phyloP scores from a whole-genome alignment of 2,329 filamentous ascomycete species.

The Pseudogymnoascus sp. region DNA sequence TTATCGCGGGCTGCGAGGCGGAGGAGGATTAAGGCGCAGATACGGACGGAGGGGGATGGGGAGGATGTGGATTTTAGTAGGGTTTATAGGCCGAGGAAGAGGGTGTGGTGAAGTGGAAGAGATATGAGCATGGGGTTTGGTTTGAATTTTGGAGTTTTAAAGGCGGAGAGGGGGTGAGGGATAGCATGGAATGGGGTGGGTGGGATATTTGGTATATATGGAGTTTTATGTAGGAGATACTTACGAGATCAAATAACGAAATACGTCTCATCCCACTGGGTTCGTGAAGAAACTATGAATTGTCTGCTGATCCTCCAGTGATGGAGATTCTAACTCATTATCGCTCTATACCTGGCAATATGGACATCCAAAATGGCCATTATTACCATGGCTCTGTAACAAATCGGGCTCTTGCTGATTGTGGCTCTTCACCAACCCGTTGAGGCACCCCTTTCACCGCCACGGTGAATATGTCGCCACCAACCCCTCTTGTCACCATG shows the following conservation, averaged over 20 bases:
- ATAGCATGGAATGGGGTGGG: neutral
- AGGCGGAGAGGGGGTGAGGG: neutral
- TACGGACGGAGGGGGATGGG: neutral
- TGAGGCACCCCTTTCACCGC: no score
- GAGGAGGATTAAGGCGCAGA: conserved; percentile 2
- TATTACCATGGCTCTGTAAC: neutral
- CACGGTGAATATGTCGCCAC: neutral
- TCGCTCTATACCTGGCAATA: neutral
- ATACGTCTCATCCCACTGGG: neutral
- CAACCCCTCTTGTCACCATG: neutral
- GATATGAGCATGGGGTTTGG: neutral
- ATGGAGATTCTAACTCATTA: no score
- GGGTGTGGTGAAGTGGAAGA: neutral
- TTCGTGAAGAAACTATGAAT: neutral
- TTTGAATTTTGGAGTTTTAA: neutral
- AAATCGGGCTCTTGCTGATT: neutral
- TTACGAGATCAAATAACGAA: neutral
- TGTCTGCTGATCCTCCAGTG: neutral
- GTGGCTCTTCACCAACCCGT: neutral
- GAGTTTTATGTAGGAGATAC: neutral
- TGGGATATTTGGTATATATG: conserved; percentile 2
- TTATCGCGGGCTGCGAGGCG: neutral
- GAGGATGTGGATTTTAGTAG: conserved; percentile 6
- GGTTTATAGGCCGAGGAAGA: conserved; percentile 7
- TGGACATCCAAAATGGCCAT: neutral